Base-by-base conservation (phyloP, 2,329 filamentous ascomycete genomes). In the Pleochaeta shiraiana region DNA sequence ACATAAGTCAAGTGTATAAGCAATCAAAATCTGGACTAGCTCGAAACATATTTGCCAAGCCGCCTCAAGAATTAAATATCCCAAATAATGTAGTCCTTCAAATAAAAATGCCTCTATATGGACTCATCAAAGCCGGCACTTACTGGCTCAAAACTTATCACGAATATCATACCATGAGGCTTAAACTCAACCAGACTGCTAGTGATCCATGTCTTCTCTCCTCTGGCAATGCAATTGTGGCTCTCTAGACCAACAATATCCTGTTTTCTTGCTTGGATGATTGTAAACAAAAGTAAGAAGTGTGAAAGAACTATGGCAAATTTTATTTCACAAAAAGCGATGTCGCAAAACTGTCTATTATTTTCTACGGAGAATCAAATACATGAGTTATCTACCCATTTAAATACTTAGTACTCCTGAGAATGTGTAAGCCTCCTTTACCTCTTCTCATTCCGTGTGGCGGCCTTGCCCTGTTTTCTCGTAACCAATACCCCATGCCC, bases 161-260 rank as follows among this genome's bases (percentile, higher is more conserved):
- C 14, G 21, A 59, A 4, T 9, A 59, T 19, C 55, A 31, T 34
- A 31, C 30, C 21, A 31, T 33, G 19, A 59, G 21, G 28, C 55
- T 59, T 9, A 31, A 59, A 19, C 26, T 59, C 5, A 59, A 59
- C 12, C 55, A 59, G 21, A 19, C 55, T 6, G 16, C 55, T 31
- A 31, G 7, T 31, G 55, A 59, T n/a, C 30, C 55, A 31, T 59
- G 4, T n/a, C 28, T 59, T 16, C 55, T 59, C 7, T 47, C 21
- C 21, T 47, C 43, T 47, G 5, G 19, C 43, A 19, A 47, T 47
- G 19, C 28, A 30, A 47, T 67, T 30, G 53, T 66, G 16, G 59
- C 63, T 0, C 28, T 67, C 21, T 45, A 67, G 50, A 65, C 64
- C 12, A 59, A 65, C 28, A 39, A 65, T 63, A 65, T 59, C n/a